Percentiles rank a stretch among this genome's conserved stretches.
Conservation (phyloP, 805 yeast species). For the Scheffersomyces ergatensis region DNA sequence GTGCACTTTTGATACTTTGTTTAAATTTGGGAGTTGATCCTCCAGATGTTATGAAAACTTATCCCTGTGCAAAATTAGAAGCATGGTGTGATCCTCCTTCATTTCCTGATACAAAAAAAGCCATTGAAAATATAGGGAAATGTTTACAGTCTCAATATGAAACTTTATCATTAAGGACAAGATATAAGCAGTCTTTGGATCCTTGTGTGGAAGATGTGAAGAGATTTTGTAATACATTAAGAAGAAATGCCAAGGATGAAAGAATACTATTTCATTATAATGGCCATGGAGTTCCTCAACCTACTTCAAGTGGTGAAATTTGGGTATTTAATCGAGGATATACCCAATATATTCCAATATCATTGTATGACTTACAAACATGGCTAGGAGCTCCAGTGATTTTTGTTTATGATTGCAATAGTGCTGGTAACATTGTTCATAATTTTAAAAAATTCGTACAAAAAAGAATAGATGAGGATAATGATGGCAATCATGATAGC, state of each 20-base stretch:
- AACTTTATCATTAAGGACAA: conserved; percentile 78
- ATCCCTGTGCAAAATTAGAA: conserved; percentile 88
- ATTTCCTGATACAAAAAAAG: conserved; percentile 82
- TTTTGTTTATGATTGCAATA: conserved; percentile 90
- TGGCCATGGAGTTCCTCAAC: conserved; percentile 98
- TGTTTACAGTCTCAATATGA: conserved; percentile 86
- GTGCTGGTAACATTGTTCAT: conserved; percentile 89
- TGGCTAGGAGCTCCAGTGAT: conserved; percentile 99
- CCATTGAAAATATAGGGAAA: conserved; percentile 88
- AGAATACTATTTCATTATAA: conserved; percentile 91
- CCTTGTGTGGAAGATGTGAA: conserved; percentile 96
- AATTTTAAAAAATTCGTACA: conserved; percentile 89
- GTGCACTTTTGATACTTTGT: conserved; percentile 89
- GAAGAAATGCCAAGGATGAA: conserved; percentile 92
- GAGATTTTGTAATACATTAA: conserved; percentile 80
- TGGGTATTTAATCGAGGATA: conserved; percentile 98
- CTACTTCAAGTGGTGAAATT: conserved; percentile 92
- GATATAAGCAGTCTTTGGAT: conserved; percentile 87
- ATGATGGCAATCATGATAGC: conserved; percentile 53
- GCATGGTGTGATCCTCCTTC: conserved; percentile 90
- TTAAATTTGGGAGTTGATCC: conserved; percentile 95
- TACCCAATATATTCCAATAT: conserved; percentile 95
- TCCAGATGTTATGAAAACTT: conserved; percentile 90
- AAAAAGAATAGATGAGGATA: conserved; percentile 83
- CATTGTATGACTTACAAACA: conserved; percentile 89